Evolutionary conservation across 148 eudicot species (phyloP), one percentile per base, ranked within the genome.

Genomic region (Camellia japonica): DNA sequence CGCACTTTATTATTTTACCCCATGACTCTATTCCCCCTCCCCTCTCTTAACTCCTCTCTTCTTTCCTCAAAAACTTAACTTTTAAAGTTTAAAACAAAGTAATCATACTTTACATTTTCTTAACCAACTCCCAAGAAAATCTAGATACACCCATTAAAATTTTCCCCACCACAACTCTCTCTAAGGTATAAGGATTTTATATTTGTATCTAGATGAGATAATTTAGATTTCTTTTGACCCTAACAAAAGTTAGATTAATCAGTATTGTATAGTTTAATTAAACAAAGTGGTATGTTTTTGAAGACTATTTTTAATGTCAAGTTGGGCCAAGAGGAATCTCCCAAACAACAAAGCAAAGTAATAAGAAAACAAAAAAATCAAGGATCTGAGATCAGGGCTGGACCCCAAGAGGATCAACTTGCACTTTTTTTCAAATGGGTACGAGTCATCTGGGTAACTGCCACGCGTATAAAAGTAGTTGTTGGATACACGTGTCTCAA

Each of bases 331-430:
- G 15, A 16, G 3, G 67, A 60, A 71, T 56, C 74, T 18, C 30
- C 68, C 38, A 18, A 41, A n/a, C 78, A 19, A 63, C 61, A 52
- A 30, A 30, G 38, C 38, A 30, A 30, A 30, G 30, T 30, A 30
- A 30, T 30, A 30, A 30, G 38, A 30, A 30, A 30, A 30, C 38
- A 30, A 30, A 30, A 30, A 30, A 30, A 30, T 30, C 38, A 30
- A 30, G 38, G 38, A 30, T 30, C 38, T 70, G 73, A 65, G 62
- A 56, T 54, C 56, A 19, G 54, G 3, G 67, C 38, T 19, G 73
- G 78, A 9, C 58, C 83, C 83, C 70, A 10, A 1, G 14, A 16
- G 44, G n/a, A 74, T 65, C 82, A 80, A 80, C 23, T 74, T 74
- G 73, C 78, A 30, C 38, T 30, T 42, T 19, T 80, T 78, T 54